Evolutionary conservation across 192 early-diverging fungal genomes (phyloP), one percentile per base, ranked within the genome.

Genomic region (Coemansia sp.): DNA sequence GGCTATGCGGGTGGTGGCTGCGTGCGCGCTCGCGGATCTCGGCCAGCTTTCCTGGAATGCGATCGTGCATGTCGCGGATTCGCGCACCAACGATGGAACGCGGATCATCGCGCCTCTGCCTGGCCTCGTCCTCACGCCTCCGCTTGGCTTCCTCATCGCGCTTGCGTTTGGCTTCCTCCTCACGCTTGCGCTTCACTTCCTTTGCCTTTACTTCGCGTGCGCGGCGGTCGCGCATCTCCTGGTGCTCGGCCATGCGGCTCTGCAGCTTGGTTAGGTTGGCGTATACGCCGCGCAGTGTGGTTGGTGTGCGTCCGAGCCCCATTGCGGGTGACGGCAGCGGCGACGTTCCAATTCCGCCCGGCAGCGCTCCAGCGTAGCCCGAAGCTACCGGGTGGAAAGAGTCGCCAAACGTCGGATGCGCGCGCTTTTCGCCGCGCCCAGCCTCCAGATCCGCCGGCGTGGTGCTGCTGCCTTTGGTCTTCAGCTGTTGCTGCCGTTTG

Each of bases 171-270:
- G 26, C 19, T 21, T 65, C 64, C 26, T 64, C 67, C 22, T 52
- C 63, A 61, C 54, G 54, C 36, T 45, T 57, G 54, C 69, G 60
- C 46, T 72, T 72, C 6, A 36, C n/a, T 49, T 73, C 71, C 22
- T 48, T 32, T 15, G n/a, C 36, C 45, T 51, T 65, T 18, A 66
- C n/a, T 56, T 76, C 73, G 41, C 66, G 69, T 70, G 72, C 65
- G 18, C 78, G 69, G 49, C 68, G 58, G 3, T 81, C 78, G 67
- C 78, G 78, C 67, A 63, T 71, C 54, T 76, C 37, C 39, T 75
- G 73, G 63, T 81, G 69, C 64, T 81, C 78, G 46, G 52, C 71
- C 78, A 81, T 81, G 67, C 78, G 78, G 51, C 67, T 68, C 55
- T 81, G 78, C 57, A 81, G 64, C 51, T 81, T 81, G 60, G 51